Conservation (phyloP, 176 grass and related monocot species). For the Microstegium vimineum region DNA sequence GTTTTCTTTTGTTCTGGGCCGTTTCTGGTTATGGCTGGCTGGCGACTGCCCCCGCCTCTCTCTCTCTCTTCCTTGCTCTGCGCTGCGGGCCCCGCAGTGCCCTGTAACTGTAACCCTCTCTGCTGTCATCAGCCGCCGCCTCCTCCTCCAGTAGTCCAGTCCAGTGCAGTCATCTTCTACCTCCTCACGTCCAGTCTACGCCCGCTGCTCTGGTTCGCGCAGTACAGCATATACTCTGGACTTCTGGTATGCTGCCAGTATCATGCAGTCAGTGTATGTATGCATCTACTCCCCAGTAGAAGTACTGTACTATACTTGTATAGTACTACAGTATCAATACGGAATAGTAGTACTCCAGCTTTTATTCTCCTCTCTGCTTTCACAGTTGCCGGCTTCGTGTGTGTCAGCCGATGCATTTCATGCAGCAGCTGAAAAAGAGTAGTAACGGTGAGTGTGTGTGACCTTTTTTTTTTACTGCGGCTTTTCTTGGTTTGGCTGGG, state of each 20-base stretch:
- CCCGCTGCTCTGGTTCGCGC: background rate
- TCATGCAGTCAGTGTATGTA: background rate
- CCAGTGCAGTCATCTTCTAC: background rate
- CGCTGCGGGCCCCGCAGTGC: background rate
- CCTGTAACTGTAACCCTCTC: background rate
- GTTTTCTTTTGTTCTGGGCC: slow-evolving; percentile 6
- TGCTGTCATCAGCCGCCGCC: background rate
- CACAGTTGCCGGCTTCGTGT: slow-evolving; percentile 10
- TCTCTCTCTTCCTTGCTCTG: background rate
- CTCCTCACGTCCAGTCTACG: background rate
- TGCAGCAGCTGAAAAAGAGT: background rate
- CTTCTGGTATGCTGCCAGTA: background rate
- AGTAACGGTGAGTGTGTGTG: background rate
- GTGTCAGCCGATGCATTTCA: background rate
- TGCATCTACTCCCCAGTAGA: too few species aligned
- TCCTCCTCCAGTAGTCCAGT: background rate
- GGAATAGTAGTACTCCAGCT: background rate
- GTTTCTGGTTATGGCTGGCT: too few species aligned
- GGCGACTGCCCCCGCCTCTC: background rate
- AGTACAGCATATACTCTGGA: background rate
- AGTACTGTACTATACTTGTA: background rate
- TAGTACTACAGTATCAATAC: background rate
- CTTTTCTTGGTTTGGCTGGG: background rate
- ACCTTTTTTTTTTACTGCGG: background rate
- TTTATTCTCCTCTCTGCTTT: background rate